Evolutionary conservation across 306 rosid genomes (phyloP).

Genomic region (Lupinus albus): DNA sequence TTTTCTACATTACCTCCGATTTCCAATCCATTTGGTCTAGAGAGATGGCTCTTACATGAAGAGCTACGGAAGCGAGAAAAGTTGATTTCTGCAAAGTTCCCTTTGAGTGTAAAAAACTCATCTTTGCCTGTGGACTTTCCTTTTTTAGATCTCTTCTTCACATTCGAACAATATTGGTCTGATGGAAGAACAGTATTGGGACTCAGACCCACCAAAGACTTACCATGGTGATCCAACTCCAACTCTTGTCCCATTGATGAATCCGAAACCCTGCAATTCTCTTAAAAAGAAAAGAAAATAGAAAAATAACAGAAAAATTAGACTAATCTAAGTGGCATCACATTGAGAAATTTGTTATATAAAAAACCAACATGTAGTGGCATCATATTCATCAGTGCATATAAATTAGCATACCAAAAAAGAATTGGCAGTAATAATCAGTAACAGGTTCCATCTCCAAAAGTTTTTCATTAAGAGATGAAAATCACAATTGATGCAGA

Average conservation of each 20-base stretch:
- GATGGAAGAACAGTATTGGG: slow-evolving; percentile 88
- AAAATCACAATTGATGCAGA: slow-evolving; percentile 36
- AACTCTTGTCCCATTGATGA: slow-evolving; percentile 68
- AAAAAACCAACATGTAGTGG: slow-evolving; percentile 4
- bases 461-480: slow-evolving; percentile 15
- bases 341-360: slow-evolving; percentile 14
- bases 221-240: slow-evolving; percentile 58
- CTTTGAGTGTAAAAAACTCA: slow-evolving; percentile 56
- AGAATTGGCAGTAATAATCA: slow-evolving; percentile 10
- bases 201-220: slow-evolving; percentile 67
- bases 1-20: slow-evolving; percentile 51
- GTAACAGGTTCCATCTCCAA: slow-evolving; percentile 15
- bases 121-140: slow-evolving; percentile 51
- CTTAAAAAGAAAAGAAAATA: neutral
- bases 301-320: slow-evolving; percentile 25
- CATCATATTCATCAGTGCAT: slow-evolving; percentile 21
- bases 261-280: slow-evolving; percentile 52
- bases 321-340: slow-evolving; percentile 20
- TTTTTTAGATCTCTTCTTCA: slow-evolving; percentile 54
- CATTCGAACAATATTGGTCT: slow-evolving; percentile 52
- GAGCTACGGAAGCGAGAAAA: slow-evolving; percentile 59
- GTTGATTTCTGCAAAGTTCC: slow-evolving; percentile 69
- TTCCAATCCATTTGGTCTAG: slow-evolving; percentile 58
- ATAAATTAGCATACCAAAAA: slow-evolving; percentile 10
- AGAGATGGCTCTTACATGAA: slow-evolving; percentile 61